These are phyloP conservation scores for Olyra latifolia DNA, from an alignment of 176 grass and related monocot species.

Conservation along the genomic window DNA sequence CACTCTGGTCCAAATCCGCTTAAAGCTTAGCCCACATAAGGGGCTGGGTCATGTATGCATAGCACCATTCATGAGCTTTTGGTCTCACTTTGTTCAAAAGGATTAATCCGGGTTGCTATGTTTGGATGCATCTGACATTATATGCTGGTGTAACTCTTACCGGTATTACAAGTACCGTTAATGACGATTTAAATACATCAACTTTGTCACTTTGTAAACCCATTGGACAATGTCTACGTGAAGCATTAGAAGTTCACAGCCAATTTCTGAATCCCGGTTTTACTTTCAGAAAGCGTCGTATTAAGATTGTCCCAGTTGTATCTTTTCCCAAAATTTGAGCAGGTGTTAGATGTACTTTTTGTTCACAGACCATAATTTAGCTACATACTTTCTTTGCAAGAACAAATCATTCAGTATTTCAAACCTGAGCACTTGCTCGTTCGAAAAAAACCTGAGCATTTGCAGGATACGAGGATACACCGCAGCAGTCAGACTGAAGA, in stretches of 20 bases:
- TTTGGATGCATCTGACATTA: too few relatives aligned
- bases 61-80: too few relatives aligned
- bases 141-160: too few relatives aligned
- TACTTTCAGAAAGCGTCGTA: background rate
- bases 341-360: background rate
- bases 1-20: too few relatives aligned
- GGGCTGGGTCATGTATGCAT: too few relatives aligned
- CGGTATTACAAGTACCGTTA: too few relatives aligned
- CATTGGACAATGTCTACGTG: background rate
- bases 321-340: background rate
- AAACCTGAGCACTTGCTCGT: background rate
- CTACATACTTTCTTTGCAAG: slow-evolving; percentile 1
- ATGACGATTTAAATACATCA: background rate
- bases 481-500: background rate
- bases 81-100: too few relatives aligned
- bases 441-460: background rate
- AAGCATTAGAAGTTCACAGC: background rate
- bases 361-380: background rate
- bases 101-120: too few relatives aligned
- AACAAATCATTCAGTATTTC: slow-evolving; percentile 1
- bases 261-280: background rate
- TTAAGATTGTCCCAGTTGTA: background rate
- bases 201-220: background rate
- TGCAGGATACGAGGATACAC: background rate
- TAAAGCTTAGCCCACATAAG: too few relatives aligned